Percentiles rank a stretch among this genome's conserved stretches.
Conservation (phyloP, 768 basidiomycete genomes). For the Mycena galopus region DNA sequence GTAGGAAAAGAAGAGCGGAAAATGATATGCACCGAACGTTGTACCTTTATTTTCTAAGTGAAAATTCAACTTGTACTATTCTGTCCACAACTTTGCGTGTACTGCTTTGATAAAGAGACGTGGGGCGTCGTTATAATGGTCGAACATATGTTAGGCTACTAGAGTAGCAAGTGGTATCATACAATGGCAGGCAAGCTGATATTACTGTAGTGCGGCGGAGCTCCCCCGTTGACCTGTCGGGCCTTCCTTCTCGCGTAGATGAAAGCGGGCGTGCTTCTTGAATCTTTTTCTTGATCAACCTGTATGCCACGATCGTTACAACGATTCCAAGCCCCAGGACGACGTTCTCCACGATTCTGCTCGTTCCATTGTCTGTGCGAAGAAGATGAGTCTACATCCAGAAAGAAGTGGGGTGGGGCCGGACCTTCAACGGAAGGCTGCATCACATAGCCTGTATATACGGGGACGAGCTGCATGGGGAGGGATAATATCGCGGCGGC, state of each 20-base stretch:
- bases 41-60: neutral
- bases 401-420: neutral
- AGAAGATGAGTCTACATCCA: too few species aligned
- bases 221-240: neutral
- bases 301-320: slow-evolving; percentile 5
- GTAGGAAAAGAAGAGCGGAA: neutral
- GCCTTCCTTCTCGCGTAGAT: slow-evolving; percentile 15
- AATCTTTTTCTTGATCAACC: neutral
- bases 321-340: neutral
- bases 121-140: too few species aligned
- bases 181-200: neutral
- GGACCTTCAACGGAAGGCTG: neutral
- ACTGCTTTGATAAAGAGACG: too few species aligned
- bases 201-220: neutral
- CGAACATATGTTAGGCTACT: too few species aligned
- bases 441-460: slow-evolving; percentile 44
- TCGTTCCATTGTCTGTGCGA: neutral
- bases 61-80: neutral
- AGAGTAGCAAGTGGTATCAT: too few species aligned
- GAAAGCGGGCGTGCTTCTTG: neutral
- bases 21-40: too few species aligned
- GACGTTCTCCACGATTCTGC: neutral
- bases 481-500: slow-evolving; percentile 49
- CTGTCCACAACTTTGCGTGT: too few species aligned
- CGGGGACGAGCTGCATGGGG: slow-evolving; percentile 54